These are phyloP conservation scores for Mrakia frigida DNA, from an alignment of 768 basidiomycete genomes.

Conservation along the genomic window DNA sequence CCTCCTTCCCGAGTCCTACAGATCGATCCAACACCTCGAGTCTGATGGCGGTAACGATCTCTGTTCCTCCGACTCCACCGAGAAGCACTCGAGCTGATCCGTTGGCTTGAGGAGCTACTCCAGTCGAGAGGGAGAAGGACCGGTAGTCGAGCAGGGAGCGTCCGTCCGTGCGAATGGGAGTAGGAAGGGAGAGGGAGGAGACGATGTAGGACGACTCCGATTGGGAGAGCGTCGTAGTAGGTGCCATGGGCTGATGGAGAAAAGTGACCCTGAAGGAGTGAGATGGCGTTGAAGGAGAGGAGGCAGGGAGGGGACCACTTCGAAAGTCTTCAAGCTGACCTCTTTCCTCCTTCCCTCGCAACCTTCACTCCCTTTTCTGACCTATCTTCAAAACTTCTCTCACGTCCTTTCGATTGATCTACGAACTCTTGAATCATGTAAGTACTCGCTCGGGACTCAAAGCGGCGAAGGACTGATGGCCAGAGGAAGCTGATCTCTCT, in stretches of 20 bases:
- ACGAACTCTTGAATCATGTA: too few species aligned
- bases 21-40: conserved; percentile 62
- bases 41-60: conserved; percentile 70
- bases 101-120: conserved; percentile 72
- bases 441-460: too few species aligned
- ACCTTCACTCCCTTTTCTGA: too few species aligned
- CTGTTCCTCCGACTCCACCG: conserved; percentile 63
- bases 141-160: conserved; percentile 64
- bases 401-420: too few species aligned
- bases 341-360: too few species aligned
- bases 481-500: too few species aligned
- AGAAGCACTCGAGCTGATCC: conserved; percentile 72
- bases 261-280: background rate
- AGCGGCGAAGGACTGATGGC: too few species aligned
- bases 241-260: conserved; percentile 18
- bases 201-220: conserved; percentile 73
- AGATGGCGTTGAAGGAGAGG: background rate
- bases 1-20: conserved; percentile 13
- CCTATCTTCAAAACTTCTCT: too few species aligned
- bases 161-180: conserved; percentile 71
- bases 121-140: conserved; percentile 66
- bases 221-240: conserved; percentile 53
- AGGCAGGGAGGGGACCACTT: background rate
- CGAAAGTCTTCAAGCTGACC: too few species aligned
- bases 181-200: conserved; percentile 53